A percentile compares a stretch with the other conserved stretches of the same genome.
Evolutionary conservation across 129 eudicot species (phyloP).

Genomic region (Saposhnikovia divaricata): DNA sequence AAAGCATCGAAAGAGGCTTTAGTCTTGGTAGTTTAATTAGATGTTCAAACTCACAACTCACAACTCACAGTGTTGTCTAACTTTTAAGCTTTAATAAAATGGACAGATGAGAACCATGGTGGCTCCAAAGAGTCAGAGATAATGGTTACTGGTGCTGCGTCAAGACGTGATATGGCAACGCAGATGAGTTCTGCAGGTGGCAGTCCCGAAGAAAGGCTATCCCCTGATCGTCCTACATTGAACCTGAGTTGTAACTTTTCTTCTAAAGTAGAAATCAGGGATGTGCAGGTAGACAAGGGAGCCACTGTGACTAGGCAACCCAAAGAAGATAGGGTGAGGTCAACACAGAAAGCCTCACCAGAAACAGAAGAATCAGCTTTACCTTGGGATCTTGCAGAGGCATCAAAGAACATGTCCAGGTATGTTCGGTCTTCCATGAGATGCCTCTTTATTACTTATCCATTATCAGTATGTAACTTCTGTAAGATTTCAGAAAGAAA

Average conservation of each 20-base stretch:
- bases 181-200: constrained; percentile 74
- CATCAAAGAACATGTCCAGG: constrained; percentile 53
- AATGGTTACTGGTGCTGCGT: constrained; percentile 26
- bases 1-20: not conserved
- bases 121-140: constrained; percentile 28
- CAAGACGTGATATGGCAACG: constrained; percentile 87
- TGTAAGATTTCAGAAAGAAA: not conserved
- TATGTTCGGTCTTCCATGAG: constrained; percentile 18
- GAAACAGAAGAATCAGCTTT: constrained; percentile 30
- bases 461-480: not conserved
- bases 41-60: not conserved
- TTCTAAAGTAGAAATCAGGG: constrained; percentile 54
- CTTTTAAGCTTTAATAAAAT: constrained; percentile 9
- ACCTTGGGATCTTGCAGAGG: constrained; percentile 43
- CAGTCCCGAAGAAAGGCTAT: constrained; percentile 37
- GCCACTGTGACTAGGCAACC: constrained; percentile 30
- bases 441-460: not conserved
- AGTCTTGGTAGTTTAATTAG: not conserved
- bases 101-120: constrained; percentile 50
- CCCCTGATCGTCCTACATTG: constrained; percentile 24
- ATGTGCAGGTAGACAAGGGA: constrained; percentile 85
- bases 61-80: not conserved
- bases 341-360: constrained; percentile 21
- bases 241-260: constrained; percentile 17
- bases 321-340: constrained; percentile 29